Percentiles rank a stretch among this genome's conserved stretches.
These are phyloP conservation scores for Xylaria grammica DNA, from an alignment of 495 filamentous ascomycete genomes.

Conservation along the genomic window DNA sequence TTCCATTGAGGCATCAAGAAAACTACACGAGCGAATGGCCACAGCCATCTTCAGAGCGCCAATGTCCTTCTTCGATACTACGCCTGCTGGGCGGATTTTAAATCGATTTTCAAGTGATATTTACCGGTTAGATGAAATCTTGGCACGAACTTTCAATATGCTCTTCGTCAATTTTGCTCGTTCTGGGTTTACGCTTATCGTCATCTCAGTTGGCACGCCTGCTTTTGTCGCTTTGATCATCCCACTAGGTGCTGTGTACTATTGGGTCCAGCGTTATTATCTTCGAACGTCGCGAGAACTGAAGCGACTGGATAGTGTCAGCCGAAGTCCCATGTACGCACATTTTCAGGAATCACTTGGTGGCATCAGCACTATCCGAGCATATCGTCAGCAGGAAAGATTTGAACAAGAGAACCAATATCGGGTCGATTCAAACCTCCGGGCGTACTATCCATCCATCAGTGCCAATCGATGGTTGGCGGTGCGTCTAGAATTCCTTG, in stretches of 20 bases:
- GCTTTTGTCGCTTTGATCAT: conserved; percentile 79
- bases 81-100: conserved; percentile 93
- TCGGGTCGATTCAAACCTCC: conserved; percentile 94
- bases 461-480: conserved; percentile 97
- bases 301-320: conserved; percentile 94
- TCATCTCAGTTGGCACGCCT: conserved; percentile 84
- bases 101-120: conserved; percentile 98
- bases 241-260: conserved; percentile 80
- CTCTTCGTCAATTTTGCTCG: conserved; percentile 87
- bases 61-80: conserved; percentile 99
- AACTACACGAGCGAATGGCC: conserved; percentile 98
- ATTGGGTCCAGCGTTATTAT: conserved; percentile 97
- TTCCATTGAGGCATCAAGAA: conserved; percentile 95
- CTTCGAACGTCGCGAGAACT: conserved; percentile 93
- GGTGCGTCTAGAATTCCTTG: conserved; percentile 93
- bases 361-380: conserved; percentile 95
- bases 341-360: conserved; percentile 98
- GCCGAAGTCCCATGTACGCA: conserved; percentile 92
- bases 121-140: conserved; percentile 92
- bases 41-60: conserved; percentile 96
- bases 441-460: conserved; percentile 96
- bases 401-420: conserved; percentile 96
- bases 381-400: conserved; percentile 84
- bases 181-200: conserved; percentile 82
- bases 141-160: conserved; percentile 92